These are phyloP conservation scores for Phytopythium montanum DNA, from an alignment of 352 stramenopile genomes.

Conservation along the genomic window DNA sequence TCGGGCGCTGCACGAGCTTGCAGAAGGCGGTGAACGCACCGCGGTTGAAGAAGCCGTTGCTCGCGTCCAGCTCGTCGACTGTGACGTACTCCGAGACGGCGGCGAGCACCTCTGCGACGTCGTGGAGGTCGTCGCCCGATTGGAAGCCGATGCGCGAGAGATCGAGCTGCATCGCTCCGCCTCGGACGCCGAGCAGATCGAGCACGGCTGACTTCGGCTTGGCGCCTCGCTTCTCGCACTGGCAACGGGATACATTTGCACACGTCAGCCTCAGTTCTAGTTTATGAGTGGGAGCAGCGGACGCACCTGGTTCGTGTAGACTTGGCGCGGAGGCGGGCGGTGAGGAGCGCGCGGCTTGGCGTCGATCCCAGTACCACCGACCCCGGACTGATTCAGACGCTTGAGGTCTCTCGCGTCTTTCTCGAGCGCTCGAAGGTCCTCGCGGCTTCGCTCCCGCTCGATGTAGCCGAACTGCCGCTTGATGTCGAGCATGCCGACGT, in stretches of 20 bases:
- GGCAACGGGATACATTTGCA: neutral
- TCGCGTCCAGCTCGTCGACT: conserved; percentile 43
- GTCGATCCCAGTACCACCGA: neutral
- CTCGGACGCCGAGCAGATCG: conserved; percentile 31
- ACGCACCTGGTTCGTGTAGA: conserved; percentile 42
- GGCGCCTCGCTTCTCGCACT: conserved; percentile 43
- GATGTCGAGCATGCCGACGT: conserved; percentile 58
- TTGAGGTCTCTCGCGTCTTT: conserved; percentile 29
- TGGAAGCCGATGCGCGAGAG: conserved; percentile 53
- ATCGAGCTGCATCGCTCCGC: conserved; percentile 37
- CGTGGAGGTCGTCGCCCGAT: conserved; percentile 41
- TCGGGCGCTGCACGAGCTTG: conserved; percentile 32
- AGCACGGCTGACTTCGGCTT: conserved; percentile 36
- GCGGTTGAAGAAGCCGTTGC: conserved; percentile 62
- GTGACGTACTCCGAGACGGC: conserved; percentile 15
- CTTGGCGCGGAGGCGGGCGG: conserved; percentile 12
- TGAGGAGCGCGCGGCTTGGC: neutral
- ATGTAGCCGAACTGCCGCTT: conserved; percentile 67
- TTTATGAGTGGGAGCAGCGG: neutral
- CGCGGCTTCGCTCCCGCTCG: conserved; percentile 14
- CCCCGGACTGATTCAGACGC: conserved; percentile 1
- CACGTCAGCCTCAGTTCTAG: neutral
- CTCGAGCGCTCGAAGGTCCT: conserved; percentile 15
- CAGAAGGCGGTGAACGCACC: conserved; percentile 47
- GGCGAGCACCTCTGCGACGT: conserved; percentile 44